phyloP scores from a whole-genome alignment of 1,284 basidiomycete species.

The Ganoderma leucocontextum region DNA sequence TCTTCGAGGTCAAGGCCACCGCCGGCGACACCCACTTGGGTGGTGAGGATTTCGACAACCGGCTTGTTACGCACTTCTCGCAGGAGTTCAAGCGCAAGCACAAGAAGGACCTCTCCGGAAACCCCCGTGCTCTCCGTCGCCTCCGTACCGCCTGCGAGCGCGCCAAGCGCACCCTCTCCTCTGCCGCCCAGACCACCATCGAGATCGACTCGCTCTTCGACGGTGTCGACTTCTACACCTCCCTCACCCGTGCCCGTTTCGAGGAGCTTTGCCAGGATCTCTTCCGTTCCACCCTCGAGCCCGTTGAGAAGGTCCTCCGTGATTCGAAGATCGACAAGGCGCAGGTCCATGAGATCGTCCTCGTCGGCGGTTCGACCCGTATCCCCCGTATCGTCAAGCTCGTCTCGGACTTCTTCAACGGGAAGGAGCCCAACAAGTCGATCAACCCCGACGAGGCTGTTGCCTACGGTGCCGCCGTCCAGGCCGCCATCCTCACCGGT shows the following conservation, averaged over 20 bases:
- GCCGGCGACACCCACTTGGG: slow-evolving; percentile 99
- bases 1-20: slow-evolving; percentile 99
- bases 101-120: slow-evolving; percentile 95
- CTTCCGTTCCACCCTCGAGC: slow-evolving; percentile 97
- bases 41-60: slow-evolving; percentile 99
- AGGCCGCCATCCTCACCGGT: slow-evolving; percentile 97
- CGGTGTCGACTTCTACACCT: slow-evolving; percentile 99
- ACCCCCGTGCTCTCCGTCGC: slow-evolving; percentile 96
- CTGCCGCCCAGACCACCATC: slow-evolving; percentile 95
- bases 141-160: slow-evolving; percentile 98
- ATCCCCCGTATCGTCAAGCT: slow-evolving; percentile 98
- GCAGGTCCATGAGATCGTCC: slow-evolving; percentile 95
- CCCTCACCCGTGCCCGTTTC: slow-evolving; percentile 98
- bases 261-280: slow-evolving; percentile 98
- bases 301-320: slow-evolving; percentile 97
- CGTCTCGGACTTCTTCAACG: slow-evolving; percentile 98
- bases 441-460: slow-evolving; percentile 99
- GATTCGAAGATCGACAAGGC: slow-evolving; percentile 99
- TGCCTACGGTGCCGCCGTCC: slow-evolving; percentile 98
- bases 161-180: slow-evolving; percentile 98
- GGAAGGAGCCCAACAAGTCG: slow-evolving; percentile 94
- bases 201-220: slow-evolving; percentile 99
- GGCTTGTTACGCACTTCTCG: slow-evolving; percentile 97
- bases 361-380: slow-evolving; percentile 98
- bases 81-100: slow-evolving; percentile 99